Evolutionary conservation across 345 rosid genomes (phyloP), one percentile per base, ranked within the genome.

Genomic region (Eucalyptus rudis): DNA sequence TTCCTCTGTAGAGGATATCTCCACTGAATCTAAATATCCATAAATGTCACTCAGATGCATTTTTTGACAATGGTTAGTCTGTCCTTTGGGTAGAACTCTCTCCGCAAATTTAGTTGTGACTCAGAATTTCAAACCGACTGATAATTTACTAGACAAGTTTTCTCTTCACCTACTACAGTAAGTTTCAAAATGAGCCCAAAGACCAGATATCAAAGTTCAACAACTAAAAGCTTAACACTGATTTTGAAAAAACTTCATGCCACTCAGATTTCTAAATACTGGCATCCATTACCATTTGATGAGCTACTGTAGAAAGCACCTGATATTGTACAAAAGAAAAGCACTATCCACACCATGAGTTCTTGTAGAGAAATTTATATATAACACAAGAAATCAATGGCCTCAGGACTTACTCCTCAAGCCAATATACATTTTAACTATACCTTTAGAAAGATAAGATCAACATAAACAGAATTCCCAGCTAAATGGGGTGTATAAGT

Each of bases 391-490:
- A 76, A 40, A 76, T 10, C 83, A 76, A 40, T 40, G 47, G 83
- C 83, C 83, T 5, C 22, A 2, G 27, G 47, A 71, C 47, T 20
- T 20, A 20, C 47, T 76, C 40, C 47, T 76, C 47, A 11, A 76
- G 47, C 29, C 84, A 20, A 40, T 20, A 76, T 15, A 36, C 15
- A 2, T 40, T 36, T 76, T 20, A 40, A 40, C 84, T 76, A 89
- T 91, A 97, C 99, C 99, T 95, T 98, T 88, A 97, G 66, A 92
- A 97, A 98, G 25, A 89, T 64, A 84, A 93, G 93, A 91, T 98
- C 99, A 89, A 94, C 93, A 71, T 98, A 98, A 49, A 98, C 90
- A 3, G 98, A 96, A 92, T 98, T 98, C 91, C 99, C 99, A 33
- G 99, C 98, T 88, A 97, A 89, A 87, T 54, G 95, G 91, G 98